Percentiles rank a stretch among this genome's conserved stretches.
phyloP scores from a whole-genome alignment of 1,139 yeast genomes.

The Saccharomyces hybrid region DNA sequence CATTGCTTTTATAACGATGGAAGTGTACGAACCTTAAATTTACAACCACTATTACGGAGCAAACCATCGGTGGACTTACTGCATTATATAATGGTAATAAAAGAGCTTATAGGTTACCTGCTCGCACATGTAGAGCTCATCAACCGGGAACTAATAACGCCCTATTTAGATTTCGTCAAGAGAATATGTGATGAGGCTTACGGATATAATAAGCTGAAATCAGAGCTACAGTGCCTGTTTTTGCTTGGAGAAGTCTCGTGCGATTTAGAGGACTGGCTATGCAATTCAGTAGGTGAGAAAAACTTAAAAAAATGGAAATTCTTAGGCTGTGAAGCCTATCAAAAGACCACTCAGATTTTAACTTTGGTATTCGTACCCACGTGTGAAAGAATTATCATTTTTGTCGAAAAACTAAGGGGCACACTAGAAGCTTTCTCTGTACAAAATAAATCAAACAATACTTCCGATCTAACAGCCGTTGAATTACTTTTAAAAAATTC shows the following conservation, averaged over 20 bases:
- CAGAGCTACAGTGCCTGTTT: conserved; percentile 12
- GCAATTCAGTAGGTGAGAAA: conserved; percentile 54
- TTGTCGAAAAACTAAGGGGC: conserved; percentile 44
- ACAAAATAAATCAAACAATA: conserved; percentile 2
- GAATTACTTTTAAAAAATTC: conserved; percentile 2
- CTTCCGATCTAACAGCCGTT: conserved; percentile 3
- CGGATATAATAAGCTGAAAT: conserved; percentile 10
- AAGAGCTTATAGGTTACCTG: conserved; percentile 11
- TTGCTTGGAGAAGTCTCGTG: conserved; percentile 16
- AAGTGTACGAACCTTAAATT: conserved; percentile 5
- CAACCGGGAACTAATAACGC: conserved; percentile 10
- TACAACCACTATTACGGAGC: conserved; percentile 4
- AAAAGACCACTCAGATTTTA: conserved; percentile 19
- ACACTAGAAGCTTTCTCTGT: conserved; percentile 8
- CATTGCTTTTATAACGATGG: conserved; percentile 14
- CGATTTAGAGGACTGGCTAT: conserved; percentile 42
- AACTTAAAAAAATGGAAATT: conserved; percentile 56
- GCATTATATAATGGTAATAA: conserved; percentile 6
- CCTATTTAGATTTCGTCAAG: conserved; percentile 14
- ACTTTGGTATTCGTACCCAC: conserved; percentile 41
- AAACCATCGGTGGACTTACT: conserved; percentile 6
- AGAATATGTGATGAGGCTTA: conserved; percentile 12
- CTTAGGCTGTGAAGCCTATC: conserved; percentile 34
- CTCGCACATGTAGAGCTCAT: conserved; percentile 16
- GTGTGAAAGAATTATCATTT: conserved; percentile 48